Evolutionary conservation across 495 filamentous ascomycete genomes (phyloP).

Genomic region (Lophiotrema nucula): DNA sequence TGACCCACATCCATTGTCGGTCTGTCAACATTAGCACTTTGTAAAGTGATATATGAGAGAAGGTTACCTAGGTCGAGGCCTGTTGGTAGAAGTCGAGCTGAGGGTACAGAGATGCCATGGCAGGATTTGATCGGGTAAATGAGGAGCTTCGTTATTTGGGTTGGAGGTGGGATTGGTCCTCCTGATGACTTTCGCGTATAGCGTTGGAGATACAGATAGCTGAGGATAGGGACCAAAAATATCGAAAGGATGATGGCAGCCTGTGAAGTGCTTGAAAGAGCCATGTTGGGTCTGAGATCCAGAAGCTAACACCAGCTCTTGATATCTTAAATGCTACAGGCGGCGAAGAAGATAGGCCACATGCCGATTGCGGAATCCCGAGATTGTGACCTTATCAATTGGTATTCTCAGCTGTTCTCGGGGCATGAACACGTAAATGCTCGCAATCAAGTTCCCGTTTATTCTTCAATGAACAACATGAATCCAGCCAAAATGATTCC

Average conservation of each 20-base stretch:
- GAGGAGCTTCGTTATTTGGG: slow-evolving; percentile 38
- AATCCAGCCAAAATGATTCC: neutral
- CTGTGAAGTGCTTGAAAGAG: slow-evolving; percentile 15
- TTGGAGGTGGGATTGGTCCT: slow-evolving; percentile 34
- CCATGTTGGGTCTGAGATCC: slow-evolving; percentile 17
- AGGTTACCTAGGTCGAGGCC: slow-evolving; percentile 39
- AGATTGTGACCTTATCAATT: no score
- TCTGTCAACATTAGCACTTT: slow-evolving; percentile 21
- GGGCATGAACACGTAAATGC: no score
- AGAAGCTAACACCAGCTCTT: no score
- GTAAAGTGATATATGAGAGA: neutral
- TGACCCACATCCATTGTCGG: slow-evolving; percentile 47
- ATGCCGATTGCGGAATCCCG: no score
- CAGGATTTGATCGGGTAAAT: slow-evolving; percentile 48
- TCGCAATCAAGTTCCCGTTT: no score
- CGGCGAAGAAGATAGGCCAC: no score
- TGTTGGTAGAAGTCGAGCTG: slow-evolving; percentile 33
- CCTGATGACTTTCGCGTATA: neutral
- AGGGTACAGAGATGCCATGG: slow-evolving; percentile 39
- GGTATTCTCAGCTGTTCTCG: no score
- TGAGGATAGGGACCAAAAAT: slow-evolving; percentile 25
- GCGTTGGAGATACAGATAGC: slow-evolving; percentile 8
- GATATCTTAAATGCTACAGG: no score
- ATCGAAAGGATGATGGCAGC: slow-evolving; percentile 13
- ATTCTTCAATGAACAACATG: no score